Base-by-base conservation (phyloP, 2,329 filamentous ascomycete species). In the Botrytis medusae region DNA sequence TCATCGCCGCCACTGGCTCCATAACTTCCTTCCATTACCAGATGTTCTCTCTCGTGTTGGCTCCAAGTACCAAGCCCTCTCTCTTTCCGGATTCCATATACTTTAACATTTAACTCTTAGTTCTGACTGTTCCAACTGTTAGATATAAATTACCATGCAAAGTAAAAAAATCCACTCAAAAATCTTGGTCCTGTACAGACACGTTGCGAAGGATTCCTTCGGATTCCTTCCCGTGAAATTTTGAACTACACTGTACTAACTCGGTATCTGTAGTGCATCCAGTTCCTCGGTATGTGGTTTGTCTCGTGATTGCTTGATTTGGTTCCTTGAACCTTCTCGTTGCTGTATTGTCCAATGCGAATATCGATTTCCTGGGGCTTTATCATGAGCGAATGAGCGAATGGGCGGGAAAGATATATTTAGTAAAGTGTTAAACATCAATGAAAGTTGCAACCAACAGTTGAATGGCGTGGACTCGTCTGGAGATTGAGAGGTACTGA, bases 141-240 rank as follows among this genome's bases (percentile, higher is more conserved):
- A 16, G 29, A 44, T 22, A 22, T n/a, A 32, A 44, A 64, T 32
- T 44, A 32, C 40, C 40, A n/a, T 29, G 42, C 20, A 34, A 60
- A 34, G 18, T 60, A 14, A 22, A 25, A 60, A 34, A 34, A 51
- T 22, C 29, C 42, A 12, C 32, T n/a, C 12, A 25, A n/a, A 44
- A n/a, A 34, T 7, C 63, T 65, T 48, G 42, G 63, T 48, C 18
- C 34, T 37, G 32, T 37, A 46, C 62, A 32, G 42, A 64, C 62
- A 64, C 42, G 62, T 64, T 18, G 62, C 62, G 42, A 64, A 46
- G 42, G 42, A 64, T 64, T 64, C 62, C n/a, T 9, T 32, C n/a
- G 62, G 62, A 46, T 64, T 44, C 37, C 64, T 48, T 51, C 22
- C 32, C 64, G 44, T 67, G 32, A 3, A 67, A n/a, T 67, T n/a